Evolutionary conservation across 768 basidiomycete genomes (phyloP).

Genomic region (Lactifluus volemus): DNA sequence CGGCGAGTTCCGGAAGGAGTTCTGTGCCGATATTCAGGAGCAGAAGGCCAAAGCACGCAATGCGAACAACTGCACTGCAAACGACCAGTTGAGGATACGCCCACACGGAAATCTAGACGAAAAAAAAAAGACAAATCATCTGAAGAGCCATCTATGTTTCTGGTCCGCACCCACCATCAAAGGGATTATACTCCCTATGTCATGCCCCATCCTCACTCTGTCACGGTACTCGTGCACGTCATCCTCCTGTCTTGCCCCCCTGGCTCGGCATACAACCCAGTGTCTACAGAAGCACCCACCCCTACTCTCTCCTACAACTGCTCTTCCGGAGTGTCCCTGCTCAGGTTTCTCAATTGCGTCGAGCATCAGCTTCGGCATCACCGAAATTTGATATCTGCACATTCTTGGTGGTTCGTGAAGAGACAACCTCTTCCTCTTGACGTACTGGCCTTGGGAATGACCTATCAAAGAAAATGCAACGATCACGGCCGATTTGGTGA

Average conservation of each 20-base stretch:
- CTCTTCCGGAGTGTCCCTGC: constrained; percentile 8
- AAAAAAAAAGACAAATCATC: constrained; percentile 19
- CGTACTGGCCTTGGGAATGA: constrained; percentile 17
- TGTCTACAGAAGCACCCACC: constrained; percentile 12
- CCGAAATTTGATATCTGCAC: constrained; percentile 16
- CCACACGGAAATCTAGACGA: constrained; percentile 25
- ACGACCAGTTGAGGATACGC: constrained; percentile 17
- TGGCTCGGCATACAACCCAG: constrained; percentile 33
- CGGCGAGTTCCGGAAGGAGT: constrained; percentile 70
- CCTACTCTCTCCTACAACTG: constrained; percentile 20
- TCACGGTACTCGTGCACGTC: constrained; percentile 51
- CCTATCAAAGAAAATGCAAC: constrained; percentile 15
- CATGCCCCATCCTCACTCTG: constrained; percentile 34
- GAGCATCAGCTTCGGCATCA: constrained; percentile 2
- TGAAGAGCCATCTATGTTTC: constrained; percentile 24
- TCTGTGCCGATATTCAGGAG: constrained; percentile 32
- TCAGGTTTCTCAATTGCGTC: background rate
- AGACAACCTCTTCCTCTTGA: constrained; percentile 13
- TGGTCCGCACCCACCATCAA: constrained; percentile 49
- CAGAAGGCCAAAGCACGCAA: constrained; percentile 22
- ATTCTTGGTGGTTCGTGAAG: constrained; percentile 18
- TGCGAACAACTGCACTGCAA: constrained; percentile 10
- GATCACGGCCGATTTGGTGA: background rate
- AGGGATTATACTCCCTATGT: constrained; percentile 44
- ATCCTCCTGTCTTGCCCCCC: constrained; percentile 67